phyloP scores from a whole-genome alignment of 2,329 filamentous ascomycete species.

The Colletotrichum godetiae region DNA sequence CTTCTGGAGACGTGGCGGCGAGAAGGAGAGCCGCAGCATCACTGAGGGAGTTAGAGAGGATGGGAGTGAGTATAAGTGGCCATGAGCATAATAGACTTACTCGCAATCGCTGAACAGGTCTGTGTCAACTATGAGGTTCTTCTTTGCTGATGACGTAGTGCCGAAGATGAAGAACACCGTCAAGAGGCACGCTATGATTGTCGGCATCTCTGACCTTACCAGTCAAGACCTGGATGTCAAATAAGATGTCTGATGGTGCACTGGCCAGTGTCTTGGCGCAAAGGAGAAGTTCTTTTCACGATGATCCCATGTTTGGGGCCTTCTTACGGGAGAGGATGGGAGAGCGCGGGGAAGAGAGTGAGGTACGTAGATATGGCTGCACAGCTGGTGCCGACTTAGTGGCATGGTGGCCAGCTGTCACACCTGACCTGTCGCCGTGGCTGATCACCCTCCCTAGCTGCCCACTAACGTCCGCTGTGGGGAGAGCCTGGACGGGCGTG shows the following conservation, averaged over 20 bases:
- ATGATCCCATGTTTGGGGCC: not conserved
- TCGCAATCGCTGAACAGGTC: conserved; percentile 60
- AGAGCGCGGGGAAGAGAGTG: not conserved
- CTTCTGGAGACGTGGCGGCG: conserved; percentile 48
- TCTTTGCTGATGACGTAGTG: conserved; percentile 29
- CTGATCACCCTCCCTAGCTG: not conserved
- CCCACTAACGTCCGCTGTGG: conserved; percentile 9
- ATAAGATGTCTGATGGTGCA: not conserved
- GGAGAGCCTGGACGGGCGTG: not conserved
- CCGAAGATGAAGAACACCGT: not conserved
- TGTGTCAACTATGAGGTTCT: conserved; percentile 58
- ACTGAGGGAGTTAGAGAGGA: conserved; percentile 39
- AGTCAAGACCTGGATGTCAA: not conserved
- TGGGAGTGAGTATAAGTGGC: no score
- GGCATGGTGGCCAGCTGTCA: not conserved
- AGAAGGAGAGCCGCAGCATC: conserved; percentile 55
- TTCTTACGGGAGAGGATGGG: not conserved
- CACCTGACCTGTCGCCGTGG: not conserved
- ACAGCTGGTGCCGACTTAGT: not conserved
- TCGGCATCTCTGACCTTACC: not conserved
- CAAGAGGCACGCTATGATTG: not conserved
- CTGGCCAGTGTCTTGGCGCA: not conserved
- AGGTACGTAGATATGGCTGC: not conserved
- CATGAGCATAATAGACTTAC: conserved; percentile 40
- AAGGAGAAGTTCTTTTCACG: not conserved